phyloP scores from a whole-genome alignment of 352 stramenopile genomes.

The Peronospora farinosa region DNA sequence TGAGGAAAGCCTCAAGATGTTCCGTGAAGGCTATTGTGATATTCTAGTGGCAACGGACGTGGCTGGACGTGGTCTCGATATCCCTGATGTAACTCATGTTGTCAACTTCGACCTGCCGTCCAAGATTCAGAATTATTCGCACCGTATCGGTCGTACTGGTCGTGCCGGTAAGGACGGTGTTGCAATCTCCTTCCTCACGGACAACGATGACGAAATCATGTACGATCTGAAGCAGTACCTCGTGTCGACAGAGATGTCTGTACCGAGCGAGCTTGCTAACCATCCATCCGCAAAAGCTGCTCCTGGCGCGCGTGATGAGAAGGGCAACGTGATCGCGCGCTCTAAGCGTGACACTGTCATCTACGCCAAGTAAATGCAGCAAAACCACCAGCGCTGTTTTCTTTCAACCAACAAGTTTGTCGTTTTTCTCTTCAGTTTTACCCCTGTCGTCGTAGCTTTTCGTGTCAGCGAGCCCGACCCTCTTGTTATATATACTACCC shows the following conservation, averaged over 20 bases:
- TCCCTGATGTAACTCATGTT: conserved; percentile 96
- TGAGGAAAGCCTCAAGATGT: conserved; percentile 88
- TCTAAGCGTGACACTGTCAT: conserved; percentile 86
- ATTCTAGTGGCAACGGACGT: conserved; percentile 93
- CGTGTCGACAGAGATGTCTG: conserved; percentile 88
- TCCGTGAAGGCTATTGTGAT: conserved; percentile 85
- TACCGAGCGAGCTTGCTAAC: conserved; percentile 90
- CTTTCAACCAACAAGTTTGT: neutral
- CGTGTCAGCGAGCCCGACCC: conserved; percentile 2
- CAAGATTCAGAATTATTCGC: conserved; percentile 98
- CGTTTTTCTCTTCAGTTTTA: neutral
- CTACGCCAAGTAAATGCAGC: conserved; percentile 60
- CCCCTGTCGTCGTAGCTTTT: conserved; percentile 1
- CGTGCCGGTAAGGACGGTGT: conserved; percentile 95
- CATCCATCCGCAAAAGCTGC: conserved; percentile 91
- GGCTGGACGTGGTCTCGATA: conserved; percentile 95
- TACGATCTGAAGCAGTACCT: conserved; percentile 96
- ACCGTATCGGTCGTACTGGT: conserved; percentile 97
- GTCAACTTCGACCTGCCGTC: conserved; percentile 98
- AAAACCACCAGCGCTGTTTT: neutral
- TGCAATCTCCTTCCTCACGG: conserved; percentile 96
- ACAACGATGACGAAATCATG: conserved; percentile 96
- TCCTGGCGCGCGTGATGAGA: conserved; percentile 70
- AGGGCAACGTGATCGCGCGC: conserved; percentile 82
- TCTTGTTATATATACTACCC: conserved; percentile 29